Base-by-base conservation (phyloP, 139 green algal genomes). In the Micractinium conductrix region DNA sequence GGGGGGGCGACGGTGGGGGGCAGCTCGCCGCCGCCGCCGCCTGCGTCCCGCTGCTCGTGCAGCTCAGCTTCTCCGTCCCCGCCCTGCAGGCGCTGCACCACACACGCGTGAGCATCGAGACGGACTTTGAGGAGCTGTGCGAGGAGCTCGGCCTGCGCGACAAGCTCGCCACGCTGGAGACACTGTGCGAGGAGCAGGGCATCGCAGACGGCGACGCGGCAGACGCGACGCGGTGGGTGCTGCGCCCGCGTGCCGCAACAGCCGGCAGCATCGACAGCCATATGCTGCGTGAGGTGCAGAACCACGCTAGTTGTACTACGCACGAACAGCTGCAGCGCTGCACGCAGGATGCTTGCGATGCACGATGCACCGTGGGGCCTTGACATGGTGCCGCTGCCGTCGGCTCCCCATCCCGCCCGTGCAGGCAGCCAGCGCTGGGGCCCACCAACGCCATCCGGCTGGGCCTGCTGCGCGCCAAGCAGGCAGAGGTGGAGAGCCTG, bases 111-210 rank as follows among this genome's bases (percentile, higher is more conserved):
- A 67, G 76, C 60, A 76, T 62, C 14, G 76, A 88, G 58, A 40
- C 78, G 2, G 84, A 88, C 24, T 88, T 85, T 68, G 75, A 68
- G 24, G 65, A 79, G 35, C 58, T 81, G 9, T 81, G 69, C 28
- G 76, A 88, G 78, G 84, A 88, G 69, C 74, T 65, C 37, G 33
- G 22, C 33, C 69, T 88, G 69, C 38, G 53, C 6, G 84, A 88
- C 69, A 84, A 84, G 76, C 84, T 88, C 65, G 38, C 67, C 19
- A 50, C 68, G 9, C 65, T 84, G 50, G 78, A 88, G 55, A 53
- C 65, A 74, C 60, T 87, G 73, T 87, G 83, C 44, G 83, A 87
- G 62, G 74, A 69, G 45, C 83, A 87, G 62, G 81, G 81, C 33
- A 65, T 86, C 9, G 81, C 30, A 8, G 81, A 86, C 40, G 58